These are phyloP conservation scores for Hypomontagnella monticulosa DNA, from an alignment of 495 filamentous ascomycete genomes.

Conservation along the genomic window DNA sequence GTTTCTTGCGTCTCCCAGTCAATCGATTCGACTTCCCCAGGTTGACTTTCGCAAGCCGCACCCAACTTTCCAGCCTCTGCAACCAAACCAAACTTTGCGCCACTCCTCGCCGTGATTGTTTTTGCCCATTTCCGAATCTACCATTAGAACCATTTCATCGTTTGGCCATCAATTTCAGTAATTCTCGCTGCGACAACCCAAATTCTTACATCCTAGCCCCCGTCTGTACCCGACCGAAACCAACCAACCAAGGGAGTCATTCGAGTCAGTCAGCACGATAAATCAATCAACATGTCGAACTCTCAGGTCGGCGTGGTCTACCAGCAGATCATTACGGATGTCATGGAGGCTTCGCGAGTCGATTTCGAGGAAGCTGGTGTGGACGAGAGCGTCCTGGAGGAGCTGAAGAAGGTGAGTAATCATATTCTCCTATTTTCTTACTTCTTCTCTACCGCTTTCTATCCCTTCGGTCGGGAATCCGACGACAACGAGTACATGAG, in stretches of 20 bases:
- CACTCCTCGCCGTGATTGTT: neutral
- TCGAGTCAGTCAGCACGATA: conserved; percentile 3
- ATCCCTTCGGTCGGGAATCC: conserved; percentile 13
- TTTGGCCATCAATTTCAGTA: no score
- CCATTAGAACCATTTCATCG: no score
- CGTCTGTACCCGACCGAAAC: neutral
- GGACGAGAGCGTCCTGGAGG: conserved; percentile 81
- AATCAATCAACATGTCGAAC: conserved; percentile 62
- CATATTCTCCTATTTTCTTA: conserved; percentile 40
- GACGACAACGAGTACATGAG: conserved; percentile 8
- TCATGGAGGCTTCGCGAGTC: conserved; percentile 84
- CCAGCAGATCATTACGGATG: conserved; percentile 88
- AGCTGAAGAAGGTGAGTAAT: conserved; percentile 79
- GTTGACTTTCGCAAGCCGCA: conserved; percentile 16
- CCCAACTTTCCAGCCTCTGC: conserved; percentile 9
- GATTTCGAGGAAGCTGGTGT: conserved; percentile 98
- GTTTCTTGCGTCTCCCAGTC: conserved; percentile 10
- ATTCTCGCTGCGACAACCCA: no score
- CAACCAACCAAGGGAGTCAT: neutral
- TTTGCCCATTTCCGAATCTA: no score
- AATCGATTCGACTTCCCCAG: neutral
- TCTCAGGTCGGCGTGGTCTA: conserved; percentile 76
- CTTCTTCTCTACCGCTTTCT: conserved; percentile 40
- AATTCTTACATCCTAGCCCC: neutral
- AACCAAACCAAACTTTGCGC: neutral